Conservation (phyloP, 768 basidiomycete species). For the Sarcodon sp. region DNA sequence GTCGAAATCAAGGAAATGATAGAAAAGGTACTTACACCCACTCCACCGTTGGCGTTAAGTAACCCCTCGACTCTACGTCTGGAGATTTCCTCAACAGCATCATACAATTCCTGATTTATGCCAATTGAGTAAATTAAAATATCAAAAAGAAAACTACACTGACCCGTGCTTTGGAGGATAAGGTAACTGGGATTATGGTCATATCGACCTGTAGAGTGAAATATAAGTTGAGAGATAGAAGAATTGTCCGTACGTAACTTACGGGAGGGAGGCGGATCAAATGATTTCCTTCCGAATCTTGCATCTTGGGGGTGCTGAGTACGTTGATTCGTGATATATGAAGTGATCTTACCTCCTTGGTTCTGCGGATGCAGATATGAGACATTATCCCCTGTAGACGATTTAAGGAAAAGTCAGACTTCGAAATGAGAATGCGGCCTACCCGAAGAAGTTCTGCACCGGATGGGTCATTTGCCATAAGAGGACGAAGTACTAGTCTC, state of each 20-base stretch:
- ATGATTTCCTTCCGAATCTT: constrained; percentile 60
- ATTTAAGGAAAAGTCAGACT: not conserved
- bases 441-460: constrained; percentile 67
- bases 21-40: constrained; percentile 7
- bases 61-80: constrained; percentile 46
- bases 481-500: constrained; percentile 62
- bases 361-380: constrained; percentile 67
- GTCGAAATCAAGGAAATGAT: constrained; percentile 1
- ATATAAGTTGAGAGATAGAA: not conserved
- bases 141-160: constrained; percentile 7
- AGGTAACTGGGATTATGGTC: constrained; percentile 56
- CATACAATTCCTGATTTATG: constrained; percentile 41
- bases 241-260: constrained; percentile 3
- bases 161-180: constrained; percentile 55
- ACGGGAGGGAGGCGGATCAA: constrained; percentile 70
- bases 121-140: not conserved
- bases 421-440: constrained; percentile 6
- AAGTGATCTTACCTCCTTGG: constrained; percentile 48
- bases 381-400: constrained; percentile 55
- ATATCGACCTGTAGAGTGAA: constrained; percentile 48
- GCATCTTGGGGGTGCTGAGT: constrained; percentile 41
- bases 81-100: constrained; percentile 53
- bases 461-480: constrained; percentile 52
- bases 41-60: constrained; percentile 23
- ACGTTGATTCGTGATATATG: not conserved